Evolutionary conservation across 1,284 basidiomycete genomes (phyloP).

Genomic region (Cutaneotrichosporon sp.): DNA sequence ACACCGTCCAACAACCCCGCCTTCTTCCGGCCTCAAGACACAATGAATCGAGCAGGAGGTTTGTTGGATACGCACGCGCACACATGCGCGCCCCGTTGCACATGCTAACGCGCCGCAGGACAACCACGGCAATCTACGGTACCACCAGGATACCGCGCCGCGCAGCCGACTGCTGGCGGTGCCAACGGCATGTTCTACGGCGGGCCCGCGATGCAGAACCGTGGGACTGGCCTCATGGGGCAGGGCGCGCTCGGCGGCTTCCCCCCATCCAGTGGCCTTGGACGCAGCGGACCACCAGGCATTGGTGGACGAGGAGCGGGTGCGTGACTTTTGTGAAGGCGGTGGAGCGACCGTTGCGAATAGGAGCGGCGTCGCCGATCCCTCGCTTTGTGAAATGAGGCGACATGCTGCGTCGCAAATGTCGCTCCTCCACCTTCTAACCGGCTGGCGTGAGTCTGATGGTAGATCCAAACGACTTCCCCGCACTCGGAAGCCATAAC

Average conservation of each 20-base stretch:
- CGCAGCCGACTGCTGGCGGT: constrained; percentile 16
- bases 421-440: not conserved
- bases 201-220: constrained; percentile 26
- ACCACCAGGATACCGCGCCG: constrained; percentile 22
- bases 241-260: constrained; percentile 21
- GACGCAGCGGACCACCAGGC: constrained; percentile 45
- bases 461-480: constrained; percentile 49
- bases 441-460: constrained; percentile 3
- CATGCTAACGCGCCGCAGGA: constrained; percentile 16
- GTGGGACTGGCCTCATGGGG: constrained; percentile 15
- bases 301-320: constrained; percentile 35
- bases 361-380: not conserved
- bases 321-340: constrained; percentile 14
- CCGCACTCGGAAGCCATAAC: constrained; percentile 42
- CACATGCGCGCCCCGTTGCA: not conserved
- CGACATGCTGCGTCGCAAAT: not conserved
- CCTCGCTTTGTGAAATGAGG: not conserved
- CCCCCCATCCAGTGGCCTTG: constrained; percentile 25
- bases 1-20: not conserved
- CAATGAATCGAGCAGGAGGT: constrained; percentile 30
- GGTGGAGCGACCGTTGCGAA: not conserved
- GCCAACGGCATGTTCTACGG: constrained; percentile 46
- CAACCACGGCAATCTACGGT: constrained; percentile 23
- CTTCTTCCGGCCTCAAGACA: not conserved
- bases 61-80: not conserved